Percentiles rank a stretch among this genome's conserved stretches.
Evolutionary conservation across 2,329 filamentous ascomycete genomes (phyloP).

Genomic region (Colletotrichum agaves): DNA sequence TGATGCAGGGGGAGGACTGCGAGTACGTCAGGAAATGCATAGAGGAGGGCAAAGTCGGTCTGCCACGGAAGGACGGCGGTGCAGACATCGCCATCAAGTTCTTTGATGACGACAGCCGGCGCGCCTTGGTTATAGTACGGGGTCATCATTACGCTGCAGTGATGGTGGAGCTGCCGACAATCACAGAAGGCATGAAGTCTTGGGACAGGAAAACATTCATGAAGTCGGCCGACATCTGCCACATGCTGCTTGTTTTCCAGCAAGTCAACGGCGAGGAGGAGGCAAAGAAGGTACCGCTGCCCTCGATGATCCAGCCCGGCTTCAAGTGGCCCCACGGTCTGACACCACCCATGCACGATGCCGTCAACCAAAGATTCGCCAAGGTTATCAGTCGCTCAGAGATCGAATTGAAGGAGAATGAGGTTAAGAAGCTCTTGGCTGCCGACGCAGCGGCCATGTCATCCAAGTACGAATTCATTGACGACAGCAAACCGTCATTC

Average conservation of each 20-base stretch:
- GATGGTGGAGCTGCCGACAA: constrained; percentile 85
- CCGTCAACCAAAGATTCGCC: constrained; percentile 82
- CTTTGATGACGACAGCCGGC: constrained; percentile 76
- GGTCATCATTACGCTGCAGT: constrained; percentile 79
- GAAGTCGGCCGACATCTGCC: constrained; percentile 88
- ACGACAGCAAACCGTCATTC: constrained; percentile 53
- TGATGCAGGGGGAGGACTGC: constrained; percentile 86
- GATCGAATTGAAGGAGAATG: constrained; percentile 84
- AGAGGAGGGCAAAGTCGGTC: constrained; percentile 79
- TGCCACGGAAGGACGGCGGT: constrained; percentile 70
- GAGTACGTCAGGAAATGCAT: constrained; percentile 84
- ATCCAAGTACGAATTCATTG: constrained; percentile 73
- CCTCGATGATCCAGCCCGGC: constrained; percentile 73
- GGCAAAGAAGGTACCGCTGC: constrained; percentile 73
- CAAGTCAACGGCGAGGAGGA: constrained; percentile 73
- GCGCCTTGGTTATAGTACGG: constrained; percentile 77
- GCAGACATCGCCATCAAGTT: constrained; percentile 86
- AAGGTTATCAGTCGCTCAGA: constrained; percentile 85
- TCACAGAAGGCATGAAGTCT: constrained; percentile 91
- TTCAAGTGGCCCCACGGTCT: constrained; percentile 87
- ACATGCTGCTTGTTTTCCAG: constrained; percentile 86
- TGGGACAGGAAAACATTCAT: constrained; percentile 91
- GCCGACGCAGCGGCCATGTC: constrained; percentile 72
- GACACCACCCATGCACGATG: constrained; percentile 89
- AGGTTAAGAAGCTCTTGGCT: constrained; percentile 78